These are phyloP conservation scores for Epichloe elymi DNA, from an alignment of 2,329 filamentous ascomycete genomes.

Conservation along the genomic window DNA sequence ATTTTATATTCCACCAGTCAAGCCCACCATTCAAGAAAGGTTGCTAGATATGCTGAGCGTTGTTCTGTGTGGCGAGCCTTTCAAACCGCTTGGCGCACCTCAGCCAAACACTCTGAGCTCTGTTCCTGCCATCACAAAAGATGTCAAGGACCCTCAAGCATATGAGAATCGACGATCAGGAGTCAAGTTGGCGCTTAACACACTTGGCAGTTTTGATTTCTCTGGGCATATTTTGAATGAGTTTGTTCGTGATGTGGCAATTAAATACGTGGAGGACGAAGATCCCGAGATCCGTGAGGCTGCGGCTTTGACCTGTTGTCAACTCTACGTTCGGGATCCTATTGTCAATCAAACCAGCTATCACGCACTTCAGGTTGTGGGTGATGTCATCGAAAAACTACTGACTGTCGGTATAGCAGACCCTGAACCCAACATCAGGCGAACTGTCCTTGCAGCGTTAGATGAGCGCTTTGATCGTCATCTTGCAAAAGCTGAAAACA, in stretches of 20 bases:
- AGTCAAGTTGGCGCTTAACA: slow-evolving; percentile 85
- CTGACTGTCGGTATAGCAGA: slow-evolving; percentile 92
- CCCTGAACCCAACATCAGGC: slow-evolving; percentile 74
- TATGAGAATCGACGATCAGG: slow-evolving; percentile 72
- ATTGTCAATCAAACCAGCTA: slow-evolving; percentile 97
- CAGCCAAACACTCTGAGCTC: slow-evolving; percentile 67
- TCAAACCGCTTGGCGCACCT: slow-evolving; percentile 83
- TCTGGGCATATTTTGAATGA: slow-evolving; percentile 87
- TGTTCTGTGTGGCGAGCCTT: slow-evolving; percentile 83
- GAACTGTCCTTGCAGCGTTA: slow-evolving; percentile 76
- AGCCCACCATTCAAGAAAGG: slow-evolving; percentile 83
- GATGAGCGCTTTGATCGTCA: slow-evolving; percentile 93
- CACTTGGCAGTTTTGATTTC: slow-evolving; percentile 96
- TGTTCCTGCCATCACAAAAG: slow-evolving; percentile 72
- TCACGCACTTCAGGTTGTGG: slow-evolving; percentile 91
- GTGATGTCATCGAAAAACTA: slow-evolving; percentile 94
- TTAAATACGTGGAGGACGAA: slow-evolving; percentile 95
- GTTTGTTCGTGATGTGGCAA: slow-evolving; percentile 94
- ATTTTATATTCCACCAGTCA: slow-evolving; percentile 93
- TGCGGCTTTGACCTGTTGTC: slow-evolving; percentile 90
- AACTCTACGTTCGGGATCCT: slow-evolving; percentile 90
- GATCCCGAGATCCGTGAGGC: slow-evolving; percentile 88
- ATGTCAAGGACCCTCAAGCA: slow-evolving; percentile 72
- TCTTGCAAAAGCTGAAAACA: slow-evolving; percentile 94
- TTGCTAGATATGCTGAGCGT: slow-evolving; percentile 89